Conservation (phyloP, 2,329 filamentous ascomycete genomes). For the Cryphonectria nitschkei region DNA sequence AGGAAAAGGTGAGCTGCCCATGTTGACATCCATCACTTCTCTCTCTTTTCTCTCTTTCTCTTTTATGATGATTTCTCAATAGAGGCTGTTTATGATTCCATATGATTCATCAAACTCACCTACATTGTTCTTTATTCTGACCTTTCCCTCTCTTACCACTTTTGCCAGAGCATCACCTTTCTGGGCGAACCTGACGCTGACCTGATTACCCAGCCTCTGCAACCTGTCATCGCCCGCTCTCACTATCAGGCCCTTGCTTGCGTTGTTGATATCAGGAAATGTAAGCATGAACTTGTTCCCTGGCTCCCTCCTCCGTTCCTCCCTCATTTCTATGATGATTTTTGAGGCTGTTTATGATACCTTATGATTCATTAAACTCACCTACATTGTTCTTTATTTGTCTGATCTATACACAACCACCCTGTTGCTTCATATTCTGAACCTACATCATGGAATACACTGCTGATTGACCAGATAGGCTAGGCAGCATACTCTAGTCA, state of each 20-base stretch:
- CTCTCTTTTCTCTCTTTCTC: neutral
- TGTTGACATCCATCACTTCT: neutral
- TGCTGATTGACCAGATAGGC: neutral
- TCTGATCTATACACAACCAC: neutral
- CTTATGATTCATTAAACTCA: slow-evolving; percentile 28
- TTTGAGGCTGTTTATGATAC: slow-evolving; percentile 29
- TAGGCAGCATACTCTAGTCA: neutral
- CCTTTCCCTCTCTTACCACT: slow-evolving; percentile 18
- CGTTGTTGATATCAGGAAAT: neutral
- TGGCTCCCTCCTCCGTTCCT: neutral
- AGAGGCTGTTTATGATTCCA: slow-evolving; percentile 54
- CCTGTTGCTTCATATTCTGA: slow-evolving; percentile 29
- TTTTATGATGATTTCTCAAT: slow-evolving; percentile 43
- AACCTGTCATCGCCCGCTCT: no score
- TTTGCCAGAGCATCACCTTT: no score
- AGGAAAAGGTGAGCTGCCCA: neutral
- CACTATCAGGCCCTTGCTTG: neutral
- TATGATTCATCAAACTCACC: slow-evolving; percentile 44
- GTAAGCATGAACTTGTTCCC: neutral
- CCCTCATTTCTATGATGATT: slow-evolving; percentile 19
- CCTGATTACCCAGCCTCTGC: neutral
- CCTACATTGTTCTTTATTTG: slow-evolving; percentile 29
- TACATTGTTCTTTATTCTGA: slow-evolving; percentile 34
- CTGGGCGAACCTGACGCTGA: neutral
- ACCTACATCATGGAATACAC: slow-evolving; percentile 37